phyloP scores from a whole-genome alignment of 2,329 filamentous ascomycete species.

The Colletotrichum destructivum region DNA sequence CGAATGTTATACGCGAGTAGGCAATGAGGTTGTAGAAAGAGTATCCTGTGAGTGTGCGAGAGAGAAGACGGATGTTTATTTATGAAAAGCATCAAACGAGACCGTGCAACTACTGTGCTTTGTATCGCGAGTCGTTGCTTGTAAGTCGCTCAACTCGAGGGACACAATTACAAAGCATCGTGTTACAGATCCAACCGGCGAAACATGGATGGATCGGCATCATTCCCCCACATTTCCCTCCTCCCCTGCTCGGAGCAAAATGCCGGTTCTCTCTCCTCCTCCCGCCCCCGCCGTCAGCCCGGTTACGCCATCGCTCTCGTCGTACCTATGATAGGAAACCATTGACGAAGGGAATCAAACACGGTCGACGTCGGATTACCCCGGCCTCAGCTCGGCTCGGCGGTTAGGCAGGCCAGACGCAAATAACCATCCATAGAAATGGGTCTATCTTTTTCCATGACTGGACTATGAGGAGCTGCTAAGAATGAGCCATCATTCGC shows the following conservation, averaged over 20 bases:
- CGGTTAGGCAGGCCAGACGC: conserved; percentile 12
- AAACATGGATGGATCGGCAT: not conserved
- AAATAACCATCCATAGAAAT: not conserved
- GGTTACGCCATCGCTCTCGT: conserved; percentile 9
- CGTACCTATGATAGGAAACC: not conserved
- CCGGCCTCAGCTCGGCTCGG: conserved; percentile 18
- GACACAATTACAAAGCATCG: conserved; percentile 5
- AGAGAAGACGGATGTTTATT: not conserved
- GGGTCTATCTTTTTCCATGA: not conserved
- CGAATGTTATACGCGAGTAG: not conserved
- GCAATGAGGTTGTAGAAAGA: not conserved
- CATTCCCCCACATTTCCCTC: conserved; percentile 2
- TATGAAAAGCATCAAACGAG: not conserved
- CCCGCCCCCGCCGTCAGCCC: not conserved
- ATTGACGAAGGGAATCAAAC: not conserved
- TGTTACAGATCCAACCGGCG: conserved; percentile 16
- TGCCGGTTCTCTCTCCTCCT: conserved; percentile 4
- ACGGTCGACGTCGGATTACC: not conserved
- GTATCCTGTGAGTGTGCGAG: not conserved
- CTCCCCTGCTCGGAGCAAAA: conserved; percentile 16
- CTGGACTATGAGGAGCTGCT: not conserved
- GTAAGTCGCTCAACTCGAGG: too few species aligned
- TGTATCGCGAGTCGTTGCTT: not conserved
- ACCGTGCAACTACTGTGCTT: not conserved
- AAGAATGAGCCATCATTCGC: not conserved